Base-by-base conservation (phyloP, 2,329 filamentous ascomycete species). In the Onygena corvina region DNA sequence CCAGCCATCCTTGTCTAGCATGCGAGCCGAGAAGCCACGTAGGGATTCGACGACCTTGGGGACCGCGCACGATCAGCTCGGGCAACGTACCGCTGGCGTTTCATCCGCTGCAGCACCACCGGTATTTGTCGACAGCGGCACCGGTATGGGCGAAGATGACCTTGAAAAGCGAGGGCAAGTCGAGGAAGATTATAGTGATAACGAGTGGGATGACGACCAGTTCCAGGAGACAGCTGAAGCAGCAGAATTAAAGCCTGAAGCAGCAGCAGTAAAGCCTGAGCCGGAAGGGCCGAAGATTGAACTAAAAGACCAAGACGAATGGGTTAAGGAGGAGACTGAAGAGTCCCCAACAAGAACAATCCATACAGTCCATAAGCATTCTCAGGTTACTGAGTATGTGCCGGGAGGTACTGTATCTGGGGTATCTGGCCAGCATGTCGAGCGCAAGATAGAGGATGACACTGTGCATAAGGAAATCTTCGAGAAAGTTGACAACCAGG, bases 311-410 rank as follows among this genome's bases (percentile, higher is more conserved):
- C 6, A 46, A 30, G 23, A 31, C 7, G 25, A 46, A 30, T 46
- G 42, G 42, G 23, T 46, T 21, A 46, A 31, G 29, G 42, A 46
- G 30, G 42, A 46, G 30, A 46, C 29, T 7, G 23, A 46, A 9
- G 29, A 31, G 42, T 4, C 23, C 2, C 42, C 42, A 9, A n/a
- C 8, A 7, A 16, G 18, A 11, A 29, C 16, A 14, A 12, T 25
- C 8, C 42, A 46, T 20, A 31, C 7, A 21, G 30, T 14, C 16
- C 42, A 29, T 14, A 46, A 21, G 8, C 23, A 29, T n/a, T 40
- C 36, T 40, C 18, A 40, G 18, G 36, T 40, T 18, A 40, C 23
- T 16, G 42, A 46, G 16, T 46, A 46, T 46, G 11, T 46, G 12
- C 42, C 42, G 4, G 23, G n/a, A 30, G 30, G 11, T 4, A n/a